A percentile compares a stretch with the other conserved stretches of the same genome.
Evolutionary conservation across 805 yeast species (phyloP).

Genomic region (Saturnispora zaruensis): DNA sequence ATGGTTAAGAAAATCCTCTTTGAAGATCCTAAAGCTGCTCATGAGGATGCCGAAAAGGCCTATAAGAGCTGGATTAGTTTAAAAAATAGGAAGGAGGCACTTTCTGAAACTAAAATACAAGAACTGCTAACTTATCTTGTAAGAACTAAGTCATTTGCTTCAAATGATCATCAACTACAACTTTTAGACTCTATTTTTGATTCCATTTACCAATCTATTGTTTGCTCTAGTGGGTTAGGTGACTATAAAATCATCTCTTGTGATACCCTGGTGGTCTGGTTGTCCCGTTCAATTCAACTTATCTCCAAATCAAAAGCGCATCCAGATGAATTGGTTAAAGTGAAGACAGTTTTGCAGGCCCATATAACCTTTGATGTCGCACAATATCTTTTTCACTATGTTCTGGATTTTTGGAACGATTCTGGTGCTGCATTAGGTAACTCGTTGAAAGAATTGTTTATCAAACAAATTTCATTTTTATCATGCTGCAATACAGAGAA

Average conservation of each 20-base stretch:
- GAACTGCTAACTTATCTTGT: slow-evolving; percentile 2
- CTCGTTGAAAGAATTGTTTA: slow-evolving; percentile 53
- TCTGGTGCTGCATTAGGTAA: slow-evolving; percentile 64
- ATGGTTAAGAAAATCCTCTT: slow-evolving; percentile 5
- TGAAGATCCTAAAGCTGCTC: background rate
- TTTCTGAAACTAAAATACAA: background rate
- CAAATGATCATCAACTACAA: background rate
- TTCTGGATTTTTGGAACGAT: slow-evolving; percentile 63
- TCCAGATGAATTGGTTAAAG: background rate
- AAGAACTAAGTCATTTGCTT: slow-evolving; percentile 5
- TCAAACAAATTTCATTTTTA: slow-evolving; percentile 39
- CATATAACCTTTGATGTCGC: slow-evolving; percentile 19
- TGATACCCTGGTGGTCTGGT: slow-evolving; percentile 61
- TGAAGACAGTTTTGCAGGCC: background rate
- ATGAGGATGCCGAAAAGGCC: background rate
- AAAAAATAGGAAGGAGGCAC: background rate
- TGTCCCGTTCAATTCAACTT: slow-evolving; percentile 45
- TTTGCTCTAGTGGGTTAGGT: slow-evolving; percentile 29
- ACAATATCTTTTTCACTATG: slow-evolving; percentile 38
- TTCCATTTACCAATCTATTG: slow-evolving; percentile 27
- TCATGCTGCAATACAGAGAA: slow-evolving; percentile 10
- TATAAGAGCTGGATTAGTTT: background rate
- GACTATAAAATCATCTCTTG: slow-evolving; percentile 35
- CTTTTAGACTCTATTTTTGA: slow-evolving; percentile 10
- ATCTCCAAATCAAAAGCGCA: slow-evolving; percentile 2